A percentile compares a stretch with the other conserved stretches of the same genome.
Evolutionary conservation across 108 stramenopile species (phyloP).

Genomic region (Ochromonas danica): DNA sequence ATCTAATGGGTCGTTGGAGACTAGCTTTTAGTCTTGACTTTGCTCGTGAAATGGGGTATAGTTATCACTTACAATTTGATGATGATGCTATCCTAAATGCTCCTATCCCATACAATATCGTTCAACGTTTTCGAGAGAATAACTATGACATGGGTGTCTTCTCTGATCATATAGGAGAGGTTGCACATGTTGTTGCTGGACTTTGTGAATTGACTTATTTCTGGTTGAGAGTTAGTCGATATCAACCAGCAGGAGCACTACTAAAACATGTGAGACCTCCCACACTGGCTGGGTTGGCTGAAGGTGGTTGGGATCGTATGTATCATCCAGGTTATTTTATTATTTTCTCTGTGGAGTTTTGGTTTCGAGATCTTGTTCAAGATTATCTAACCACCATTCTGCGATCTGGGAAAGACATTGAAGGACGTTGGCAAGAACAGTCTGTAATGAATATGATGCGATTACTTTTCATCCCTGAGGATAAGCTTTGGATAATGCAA

Average conservation of each 20-base stretch:
- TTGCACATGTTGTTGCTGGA: background rate
- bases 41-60: slow-evolving; percentile 7
- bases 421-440: slow-evolving; percentile 31
- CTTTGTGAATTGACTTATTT: background rate
- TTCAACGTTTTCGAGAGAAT: background rate
- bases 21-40: background rate
- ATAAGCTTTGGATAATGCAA: background rate
- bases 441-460: slow-evolving; percentile 21
- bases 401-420: slow-evolving; percentile 18
- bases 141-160: background rate
- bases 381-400: slow-evolving; percentile 7
- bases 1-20: slow-evolving; percentile 12
- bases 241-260: background rate
- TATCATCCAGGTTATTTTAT: slow-evolving; percentile 26
- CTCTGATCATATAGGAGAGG: slow-evolving; percentile 6
- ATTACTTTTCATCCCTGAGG: background rate
- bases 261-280: background rate
- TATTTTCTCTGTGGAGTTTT: background rate
- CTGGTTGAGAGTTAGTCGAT: background rate
- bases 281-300: background rate
- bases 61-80: slow-evolving; percentile 26
- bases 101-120: background rate
- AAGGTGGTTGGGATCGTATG: background rate
- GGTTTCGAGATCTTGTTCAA: background rate
- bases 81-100: slow-evolving; percentile 2